Conservation (phyloP, 345 rosid genomes). For the Anacardium occidentale region DNA sequence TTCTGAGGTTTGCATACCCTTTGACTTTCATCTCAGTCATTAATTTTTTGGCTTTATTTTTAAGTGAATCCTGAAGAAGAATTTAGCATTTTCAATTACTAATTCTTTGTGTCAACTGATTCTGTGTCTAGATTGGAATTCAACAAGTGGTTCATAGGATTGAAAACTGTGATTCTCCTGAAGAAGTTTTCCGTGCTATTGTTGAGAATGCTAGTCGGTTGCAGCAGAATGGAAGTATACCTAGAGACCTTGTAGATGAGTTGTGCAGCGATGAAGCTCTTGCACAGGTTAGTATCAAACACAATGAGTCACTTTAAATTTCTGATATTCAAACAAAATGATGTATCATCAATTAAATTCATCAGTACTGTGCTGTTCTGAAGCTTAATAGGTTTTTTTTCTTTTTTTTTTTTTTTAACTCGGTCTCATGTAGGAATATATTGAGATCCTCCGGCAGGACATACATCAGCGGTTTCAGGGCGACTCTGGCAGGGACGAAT, state of each 20-base stretch:
- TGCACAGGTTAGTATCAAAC: slow-evolving; percentile 45
- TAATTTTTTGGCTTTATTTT: neutral
- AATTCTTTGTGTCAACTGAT: neutral
- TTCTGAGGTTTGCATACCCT: slow-evolving; percentile 43
- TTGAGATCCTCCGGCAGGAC: slow-evolving; percentile 55
- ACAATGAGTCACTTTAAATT: neutral
- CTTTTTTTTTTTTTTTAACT: neutral
- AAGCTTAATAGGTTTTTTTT: neutral
- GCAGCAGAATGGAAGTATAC: slow-evolving; percentile 27
- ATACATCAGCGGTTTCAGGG: slow-evolving; percentile 38
- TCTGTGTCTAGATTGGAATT: slow-evolving; percentile 41
- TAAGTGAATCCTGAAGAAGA: neutral
- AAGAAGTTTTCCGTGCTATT: slow-evolving; percentile 56
- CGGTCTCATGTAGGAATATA: slow-evolving; percentile 56
- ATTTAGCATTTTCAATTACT: neutral
- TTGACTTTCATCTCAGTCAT: no score
- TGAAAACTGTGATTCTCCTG: slow-evolving; percentile 49
- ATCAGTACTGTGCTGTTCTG: neutral
- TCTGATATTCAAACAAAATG: no score
- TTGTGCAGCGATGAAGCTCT: slow-evolving; percentile 59
- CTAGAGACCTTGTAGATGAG: slow-evolving; percentile 48
- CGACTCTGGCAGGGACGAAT: slow-evolving; percentile 28
- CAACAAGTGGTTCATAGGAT: slow-evolving; percentile 52
- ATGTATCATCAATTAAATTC: no score
- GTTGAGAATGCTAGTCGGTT: slow-evolving; percentile 51